phyloP scores from a whole-genome alignment of 2,329 filamentous ascomycete species.

The Microdochium paspali region DNA sequence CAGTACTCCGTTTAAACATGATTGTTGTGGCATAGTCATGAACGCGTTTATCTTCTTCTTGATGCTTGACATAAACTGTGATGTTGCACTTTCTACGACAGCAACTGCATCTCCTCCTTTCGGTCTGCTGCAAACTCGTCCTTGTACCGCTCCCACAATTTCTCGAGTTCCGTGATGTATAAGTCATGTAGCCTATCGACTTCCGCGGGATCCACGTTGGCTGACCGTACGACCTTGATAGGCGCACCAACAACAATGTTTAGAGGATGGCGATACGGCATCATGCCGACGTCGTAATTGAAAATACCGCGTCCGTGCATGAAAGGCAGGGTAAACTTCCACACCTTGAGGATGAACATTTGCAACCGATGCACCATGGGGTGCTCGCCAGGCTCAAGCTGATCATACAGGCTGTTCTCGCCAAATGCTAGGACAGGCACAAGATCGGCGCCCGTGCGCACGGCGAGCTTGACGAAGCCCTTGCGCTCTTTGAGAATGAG shows the following conservation, averaged over 20 bases:
- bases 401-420: constrained; percentile 93
- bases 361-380: constrained; percentile 74
- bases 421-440: constrained; percentile 90
- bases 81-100: constrained; percentile 19
- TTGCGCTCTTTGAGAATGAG: constrained; percentile 78
- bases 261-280: constrained; percentile 83
- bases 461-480: constrained; percentile 88
- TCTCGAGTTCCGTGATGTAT: constrained; percentile 68
- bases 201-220: constrained; percentile 62
- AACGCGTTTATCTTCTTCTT: not conserved
- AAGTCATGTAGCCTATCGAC: constrained; percentile 70
- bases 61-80: not conserved
- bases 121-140: constrained; percentile 60
- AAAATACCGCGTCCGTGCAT: constrained; percentile 89
- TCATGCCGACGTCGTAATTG: constrained; percentile 93
- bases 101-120: constrained; percentile 56
- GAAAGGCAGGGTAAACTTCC: constrained; percentile 88
- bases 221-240: constrained; percentile 55
- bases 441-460: constrained; percentile 84
- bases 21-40: not conserved
- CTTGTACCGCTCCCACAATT: constrained; percentile 70
- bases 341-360: constrained; percentile 70
- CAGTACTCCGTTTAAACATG: too few species aligned
- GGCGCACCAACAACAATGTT: constrained; percentile 85
- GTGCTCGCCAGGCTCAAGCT: constrained; percentile 68